phyloP scores from a whole-genome alignment of 108 stramenopile genomes.

The Aurantiochytrium sp. region DNA sequence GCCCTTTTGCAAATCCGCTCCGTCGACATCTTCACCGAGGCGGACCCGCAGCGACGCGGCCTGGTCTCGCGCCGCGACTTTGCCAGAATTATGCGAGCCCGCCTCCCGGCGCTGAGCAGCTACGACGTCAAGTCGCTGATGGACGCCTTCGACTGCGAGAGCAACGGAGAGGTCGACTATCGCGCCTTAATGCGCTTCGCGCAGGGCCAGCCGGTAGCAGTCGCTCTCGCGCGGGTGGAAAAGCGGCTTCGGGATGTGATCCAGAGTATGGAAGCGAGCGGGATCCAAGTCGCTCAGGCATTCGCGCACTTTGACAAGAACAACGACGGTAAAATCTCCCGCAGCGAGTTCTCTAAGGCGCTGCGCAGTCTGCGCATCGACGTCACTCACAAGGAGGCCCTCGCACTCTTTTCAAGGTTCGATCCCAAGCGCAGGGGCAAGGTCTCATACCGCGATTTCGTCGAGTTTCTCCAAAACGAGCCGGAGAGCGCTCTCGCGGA shows the following conservation, averaged over 20 bases:
- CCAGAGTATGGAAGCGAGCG: neutral
- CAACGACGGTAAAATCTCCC: conserved; percentile 13
- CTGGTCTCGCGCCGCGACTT: neutral
- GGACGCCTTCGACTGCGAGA: neutral
- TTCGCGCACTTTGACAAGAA: conserved; percentile 32
- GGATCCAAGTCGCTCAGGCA: neutral
- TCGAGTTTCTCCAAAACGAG: conserved; percentile 2
- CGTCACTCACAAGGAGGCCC: neutral
- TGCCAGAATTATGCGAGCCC: neutral
- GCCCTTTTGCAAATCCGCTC: neutral
- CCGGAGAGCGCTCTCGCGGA: neutral
- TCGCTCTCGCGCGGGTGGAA: neutral
- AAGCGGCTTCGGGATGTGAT: neutral
- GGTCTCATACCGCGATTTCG: conserved; percentile 34
- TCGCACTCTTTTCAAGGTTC: conserved; percentile 17
- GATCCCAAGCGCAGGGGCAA: conserved; percentile 21
- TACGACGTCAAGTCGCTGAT: neutral
- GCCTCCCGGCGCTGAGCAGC: neutral
- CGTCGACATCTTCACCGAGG: neutral
- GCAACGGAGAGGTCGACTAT: neutral
- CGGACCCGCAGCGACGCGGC: neutral
- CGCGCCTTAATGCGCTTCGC: neutral
- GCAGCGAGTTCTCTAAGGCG: neutral
- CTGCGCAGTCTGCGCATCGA: conserved; percentile 31
- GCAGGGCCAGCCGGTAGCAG: neutral